A percentile compares a stretch with the other conserved stretches of the same genome.
These are phyloP conservation scores for Breviolum minutum DNA, from an alignment of 73 alveolate genomes.

Conservation along the genomic window DNA sequence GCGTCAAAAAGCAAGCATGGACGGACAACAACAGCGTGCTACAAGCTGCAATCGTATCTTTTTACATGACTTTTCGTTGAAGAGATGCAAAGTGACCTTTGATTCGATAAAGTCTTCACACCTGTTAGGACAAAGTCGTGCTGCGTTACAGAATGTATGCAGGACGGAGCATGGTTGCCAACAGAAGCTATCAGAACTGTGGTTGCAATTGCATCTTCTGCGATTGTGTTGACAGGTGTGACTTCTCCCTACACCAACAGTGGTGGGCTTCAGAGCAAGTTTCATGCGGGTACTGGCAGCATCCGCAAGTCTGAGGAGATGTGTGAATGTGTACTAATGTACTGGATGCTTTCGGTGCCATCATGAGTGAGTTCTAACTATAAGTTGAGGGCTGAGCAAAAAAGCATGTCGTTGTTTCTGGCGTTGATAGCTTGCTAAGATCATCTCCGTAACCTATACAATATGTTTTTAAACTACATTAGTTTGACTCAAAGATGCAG, in stretches of 20 bases:
- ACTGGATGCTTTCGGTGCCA: neutral
- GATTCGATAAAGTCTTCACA: neutral
- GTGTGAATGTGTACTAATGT: too few relatives aligned
- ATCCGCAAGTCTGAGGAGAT: constrained; percentile 73
- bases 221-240: constrained; percentile 12
- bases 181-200: neutral
- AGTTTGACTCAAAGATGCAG: neutral
- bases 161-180: neutral
- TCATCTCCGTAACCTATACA: too few relatives aligned
- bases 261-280: constrained; percentile 94
- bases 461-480: neutral
- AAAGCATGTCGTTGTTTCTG: too few relatives aligned
- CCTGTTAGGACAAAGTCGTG: constrained; percentile 56
- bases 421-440: too few relatives aligned
- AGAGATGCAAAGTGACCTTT: neutral
- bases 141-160: constrained; percentile 87
- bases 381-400: neutral
- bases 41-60: neutral
- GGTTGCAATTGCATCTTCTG: too few relatives aligned
- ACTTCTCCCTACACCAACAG: constrained; percentile 71
- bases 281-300: constrained; percentile 13
- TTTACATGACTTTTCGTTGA: neutral
- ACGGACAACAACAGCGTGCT: neutral
- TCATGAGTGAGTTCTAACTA: neutral
- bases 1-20: too few relatives aligned